Evolutionary conservation across 352 stramenopile species (phyloP), one percentile per base, ranked within the genome.

Genomic region (Phytophthora citricola): DNA sequence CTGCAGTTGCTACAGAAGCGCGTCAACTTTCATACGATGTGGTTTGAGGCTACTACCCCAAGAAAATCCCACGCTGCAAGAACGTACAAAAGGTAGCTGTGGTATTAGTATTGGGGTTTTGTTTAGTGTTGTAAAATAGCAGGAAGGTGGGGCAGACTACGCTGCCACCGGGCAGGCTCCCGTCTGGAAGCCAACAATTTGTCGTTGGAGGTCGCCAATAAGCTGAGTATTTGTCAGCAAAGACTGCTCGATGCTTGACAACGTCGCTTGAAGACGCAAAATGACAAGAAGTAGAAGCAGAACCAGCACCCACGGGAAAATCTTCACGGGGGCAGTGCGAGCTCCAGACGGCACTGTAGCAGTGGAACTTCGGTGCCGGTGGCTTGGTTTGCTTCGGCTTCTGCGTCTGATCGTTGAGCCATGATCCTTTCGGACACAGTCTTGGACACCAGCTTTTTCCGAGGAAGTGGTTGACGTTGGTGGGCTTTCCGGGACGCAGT

Each of bases 241-340:
- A n/a, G 72, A 63, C 5, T 69, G 54, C 41, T 94, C 81, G 27
- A 94, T 89, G 10, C 63, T 87, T n/a, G 69, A 72, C 39, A 94
- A 61, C 31, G 82, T 82, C 58, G 63, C 64, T 61, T 91, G 80
- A 34, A 94, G 61, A 24, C 73, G 74, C 32, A 90, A 61, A 2
- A 92, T 71, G n/a, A 91, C 59, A 45, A 87, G 72, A 34, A 91
- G 43, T 20, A 93, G 43, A 38, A 88, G 57, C 17, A 92, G 58
- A 27, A 92, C 74, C 34, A 93, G 41, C 31, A 93, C 52, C 81
- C 81, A 93, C 45, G 83, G 81, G 40, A 93, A 85, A n/a, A 88
- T 67, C 65, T 79, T 82, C 22, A 79, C 70, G 7, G 50, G 54
- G 0, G 62, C 63, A 53, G 71, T 46, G n/a, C 62, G 58, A 38